Percentiles rank a stretch among this genome's conserved stretches.
Conservation (phyloP, 2,329 filamentous ascomycete genomes). For the Ophiostoma ips region DNA sequence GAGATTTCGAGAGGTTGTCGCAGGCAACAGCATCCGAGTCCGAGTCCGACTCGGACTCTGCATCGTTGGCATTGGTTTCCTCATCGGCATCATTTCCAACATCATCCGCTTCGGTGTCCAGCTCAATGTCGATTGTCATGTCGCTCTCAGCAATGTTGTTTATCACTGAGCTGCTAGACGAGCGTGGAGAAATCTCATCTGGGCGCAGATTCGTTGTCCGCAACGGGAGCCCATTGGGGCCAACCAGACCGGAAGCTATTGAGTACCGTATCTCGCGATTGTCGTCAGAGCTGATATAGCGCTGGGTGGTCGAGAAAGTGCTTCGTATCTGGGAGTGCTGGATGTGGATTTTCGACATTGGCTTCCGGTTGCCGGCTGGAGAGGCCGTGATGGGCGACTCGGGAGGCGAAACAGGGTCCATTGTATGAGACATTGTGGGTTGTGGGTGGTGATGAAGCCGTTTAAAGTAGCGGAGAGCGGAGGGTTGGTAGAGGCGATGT, state of each 20-base stretch:
- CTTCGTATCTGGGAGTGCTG: constrained; percentile 3
- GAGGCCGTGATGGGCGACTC: constrained; percentile 26
- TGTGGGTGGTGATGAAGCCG: not conserved
- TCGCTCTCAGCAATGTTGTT: not conserved
- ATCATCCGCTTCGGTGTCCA: constrained; percentile 4
- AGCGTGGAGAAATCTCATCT: constrained; percentile 26
- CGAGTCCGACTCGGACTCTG: constrained; percentile 4
- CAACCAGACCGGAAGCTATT: constrained; percentile 18
- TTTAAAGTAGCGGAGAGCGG: not conserved
- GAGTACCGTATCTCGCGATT: constrained; percentile 16
- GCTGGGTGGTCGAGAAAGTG: not conserved
- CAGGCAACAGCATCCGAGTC: constrained; percentile 10
- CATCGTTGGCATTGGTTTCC: not conserved
- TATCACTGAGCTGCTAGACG: constrained; percentile 19
- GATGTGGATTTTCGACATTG: constrained; percentile 9
- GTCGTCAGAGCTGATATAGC: constrained; percentile 1
- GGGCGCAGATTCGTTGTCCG: constrained; percentile 17
- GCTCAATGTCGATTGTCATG: not conserved
- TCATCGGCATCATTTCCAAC: constrained; percentile 3
- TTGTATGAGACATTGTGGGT: constrained; percentile 9
- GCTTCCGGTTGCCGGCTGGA: constrained; percentile 19
- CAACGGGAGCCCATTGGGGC: constrained; percentile 20
- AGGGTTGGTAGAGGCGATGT: not conserved
- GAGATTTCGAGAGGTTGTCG: constrained; percentile 10
- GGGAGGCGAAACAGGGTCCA: constrained; percentile 29